Evolutionary conservation across 768 basidiomycete species (phyloP).

Genomic region (Cantharellus anzutake): DNA sequence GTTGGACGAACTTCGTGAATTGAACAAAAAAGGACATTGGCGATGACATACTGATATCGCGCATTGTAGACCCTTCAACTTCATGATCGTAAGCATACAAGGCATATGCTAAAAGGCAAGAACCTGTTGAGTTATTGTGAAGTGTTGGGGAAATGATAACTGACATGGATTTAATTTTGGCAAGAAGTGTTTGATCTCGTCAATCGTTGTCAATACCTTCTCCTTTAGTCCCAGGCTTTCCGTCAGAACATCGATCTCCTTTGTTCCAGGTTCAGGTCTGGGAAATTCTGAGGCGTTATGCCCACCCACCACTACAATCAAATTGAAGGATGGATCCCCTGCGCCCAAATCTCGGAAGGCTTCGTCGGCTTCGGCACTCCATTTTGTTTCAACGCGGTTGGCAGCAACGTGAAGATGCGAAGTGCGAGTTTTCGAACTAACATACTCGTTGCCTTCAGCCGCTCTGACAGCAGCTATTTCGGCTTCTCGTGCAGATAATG

Average conservation of each 20-base stretch:
- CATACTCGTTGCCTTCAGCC: constrained; percentile 36
- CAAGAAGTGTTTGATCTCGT: constrained; percentile 24
- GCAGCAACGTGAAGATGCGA: too few relatives aligned
- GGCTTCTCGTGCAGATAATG: constrained; percentile 63
- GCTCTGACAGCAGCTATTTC: constrained; percentile 61
- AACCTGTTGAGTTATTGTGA: not conserved
- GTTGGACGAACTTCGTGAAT: not conserved
- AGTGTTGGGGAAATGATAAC: not conserved
- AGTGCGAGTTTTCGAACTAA: constrained; percentile 11
- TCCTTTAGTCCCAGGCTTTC: constrained; percentile 14
- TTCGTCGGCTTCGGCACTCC: too few relatives aligned
- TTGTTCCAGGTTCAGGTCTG: too few relatives aligned
- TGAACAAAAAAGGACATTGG: not conserved
- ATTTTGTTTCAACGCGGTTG: too few relatives aligned
- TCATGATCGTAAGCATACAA: constrained; percentile 47
- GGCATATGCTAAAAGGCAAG: constrained; percentile 26
- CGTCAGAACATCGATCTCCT: too few relatives aligned
- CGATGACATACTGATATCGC: constrained; percentile 37
- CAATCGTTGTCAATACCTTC: not conserved
- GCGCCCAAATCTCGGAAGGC: not conserved
- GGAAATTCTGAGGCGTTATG: too few relatives aligned
- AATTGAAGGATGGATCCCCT: not conserved
- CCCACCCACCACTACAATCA: too few relatives aligned
- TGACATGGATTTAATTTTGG: constrained; percentile 40
- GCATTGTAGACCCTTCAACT: constrained; percentile 21